A percentile compares a stretch with the other conserved stretches of the same genome.
Conservation (phyloP, 768 basidiomycete species). For the Naganishia randhawae region DNA sequence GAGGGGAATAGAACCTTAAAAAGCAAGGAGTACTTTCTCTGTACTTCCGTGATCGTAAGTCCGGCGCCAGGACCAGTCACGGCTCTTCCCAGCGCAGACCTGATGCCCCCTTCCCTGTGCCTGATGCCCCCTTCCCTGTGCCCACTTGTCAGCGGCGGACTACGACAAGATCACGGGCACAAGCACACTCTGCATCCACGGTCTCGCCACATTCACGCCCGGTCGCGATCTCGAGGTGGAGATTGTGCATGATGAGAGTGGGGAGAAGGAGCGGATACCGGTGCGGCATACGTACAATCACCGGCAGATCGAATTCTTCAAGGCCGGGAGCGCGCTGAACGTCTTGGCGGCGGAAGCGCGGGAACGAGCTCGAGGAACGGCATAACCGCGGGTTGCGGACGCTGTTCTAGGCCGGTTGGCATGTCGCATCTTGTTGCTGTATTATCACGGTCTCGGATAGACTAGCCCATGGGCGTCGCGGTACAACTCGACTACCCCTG, state of each 20-base stretch:
- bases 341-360: neutral
- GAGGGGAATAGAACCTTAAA: conserved; percentile 26
- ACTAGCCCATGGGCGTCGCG: too few relatives aligned
- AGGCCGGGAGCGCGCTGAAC: conserved; percentile 28
- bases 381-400: too few relatives aligned
- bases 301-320: neutral
- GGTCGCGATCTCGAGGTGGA: conserved; percentile 3
- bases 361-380: too few relatives aligned
- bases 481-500: too few relatives aligned
- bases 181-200: neutral
- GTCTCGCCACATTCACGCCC: neutral
- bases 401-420: too few relatives aligned
- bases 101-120: too few relatives aligned
- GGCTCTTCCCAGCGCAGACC: too few relatives aligned
- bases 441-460: too few relatives aligned
- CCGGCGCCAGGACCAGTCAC: too few relatives aligned
- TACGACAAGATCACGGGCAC: neutral
- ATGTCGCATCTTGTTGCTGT: too few relatives aligned
- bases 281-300: neutral
- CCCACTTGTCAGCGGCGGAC: neutral
- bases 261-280: neutral
- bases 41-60: conserved; percentile 18
- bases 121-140: too few relatives aligned
- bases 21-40: conserved; percentile 27
- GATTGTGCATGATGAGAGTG: neutral